Conservation (phyloP, 441 rosid species). For the Iberis amara region DNA sequence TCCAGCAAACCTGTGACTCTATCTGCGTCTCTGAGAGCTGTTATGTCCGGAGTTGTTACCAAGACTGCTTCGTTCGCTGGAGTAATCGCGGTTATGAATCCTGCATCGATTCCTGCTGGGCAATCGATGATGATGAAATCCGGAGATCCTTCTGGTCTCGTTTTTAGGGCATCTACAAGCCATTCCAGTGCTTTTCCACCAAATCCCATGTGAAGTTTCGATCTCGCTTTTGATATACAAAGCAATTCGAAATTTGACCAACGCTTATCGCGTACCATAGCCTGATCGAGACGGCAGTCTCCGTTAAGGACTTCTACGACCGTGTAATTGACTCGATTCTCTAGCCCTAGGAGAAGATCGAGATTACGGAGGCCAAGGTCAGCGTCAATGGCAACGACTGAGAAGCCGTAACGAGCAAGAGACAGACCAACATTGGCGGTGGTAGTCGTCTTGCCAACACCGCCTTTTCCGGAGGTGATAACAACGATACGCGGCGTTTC, state of each 20-base stretch:
- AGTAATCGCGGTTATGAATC: slow-evolving; percentile 87
- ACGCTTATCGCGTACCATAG: slow-evolving; percentile 80
- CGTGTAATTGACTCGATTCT: slow-evolving; percentile 86
- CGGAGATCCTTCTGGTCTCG: slow-evolving; percentile 62
- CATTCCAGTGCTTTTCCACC: slow-evolving; percentile 86
- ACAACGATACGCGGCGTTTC: slow-evolving; percentile 93
- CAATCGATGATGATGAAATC: slow-evolving; percentile 83
- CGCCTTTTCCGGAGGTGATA: slow-evolving; percentile 93
- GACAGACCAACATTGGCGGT: slow-evolving; percentile 92
- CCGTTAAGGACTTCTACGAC: slow-evolving; percentile 84
- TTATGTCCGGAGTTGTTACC: slow-evolving; percentile 85
- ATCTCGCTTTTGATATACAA: slow-evolving; percentile 84
- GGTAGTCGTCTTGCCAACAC: slow-evolving; percentile 91
- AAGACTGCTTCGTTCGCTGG: slow-evolving; percentile 87
- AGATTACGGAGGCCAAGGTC: slow-evolving; percentile 92
- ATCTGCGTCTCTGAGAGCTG: slow-evolving; percentile 81
- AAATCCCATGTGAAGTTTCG: slow-evolving; percentile 78
- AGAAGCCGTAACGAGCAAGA: slow-evolving; percentile 81
- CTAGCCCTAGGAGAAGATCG: slow-evolving; percentile 87
- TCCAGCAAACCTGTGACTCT: slow-evolving; percentile 78
- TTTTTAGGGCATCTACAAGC: slow-evolving; percentile 75
- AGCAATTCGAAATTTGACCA: slow-evolving; percentile 89
- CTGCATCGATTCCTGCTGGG: slow-evolving; percentile 93
- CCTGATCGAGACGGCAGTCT: slow-evolving; percentile 88
- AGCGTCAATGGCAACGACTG: slow-evolving; percentile 80